Evolutionary conservation across 2,329 filamentous ascomycete genomes (phyloP).

Genomic region (Hirsutella rhossiliensis): DNA sequence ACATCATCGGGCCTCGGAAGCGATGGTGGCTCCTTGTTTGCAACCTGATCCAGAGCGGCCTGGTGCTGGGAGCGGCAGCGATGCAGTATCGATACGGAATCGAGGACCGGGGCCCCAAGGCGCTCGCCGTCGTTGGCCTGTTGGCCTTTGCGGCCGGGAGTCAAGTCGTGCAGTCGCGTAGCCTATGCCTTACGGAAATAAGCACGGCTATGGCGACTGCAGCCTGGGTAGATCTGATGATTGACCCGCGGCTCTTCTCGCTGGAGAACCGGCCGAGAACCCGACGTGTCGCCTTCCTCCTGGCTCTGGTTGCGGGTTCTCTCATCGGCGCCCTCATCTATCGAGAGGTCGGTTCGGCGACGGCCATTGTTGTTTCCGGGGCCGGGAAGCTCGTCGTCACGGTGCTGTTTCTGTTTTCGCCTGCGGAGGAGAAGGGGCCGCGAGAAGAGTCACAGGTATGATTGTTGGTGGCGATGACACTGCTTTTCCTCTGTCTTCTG

Average conservation of each 20-base stretch:
- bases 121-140: conserved; percentile 33
- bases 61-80: conserved; percentile 40
- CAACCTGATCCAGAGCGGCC: conserved; percentile 39
- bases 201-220: conserved; percentile 54
- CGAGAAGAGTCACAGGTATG: conserved; percentile 1
- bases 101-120: conserved; percentile 19
- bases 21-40: conserved; percentile 41
- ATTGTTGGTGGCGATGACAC: not conserved
- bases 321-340: conserved; percentile 39
- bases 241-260: conserved; percentile 38
- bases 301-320: conserved; percentile 32
- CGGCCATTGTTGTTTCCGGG: conserved; percentile 12
- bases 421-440: conserved; percentile 6
- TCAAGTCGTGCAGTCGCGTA: conserved; percentile 45
- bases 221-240: conserved; percentile 47
- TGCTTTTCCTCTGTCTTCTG: too few species aligned
- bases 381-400: conserved; percentile 13
- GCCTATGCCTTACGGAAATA: conserved; percentile 46
- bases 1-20: conserved; percentile 35
- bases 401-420: conserved; percentile 9
- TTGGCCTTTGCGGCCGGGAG: conserved; percentile 44
- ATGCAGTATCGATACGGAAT: conserved; percentile 32
- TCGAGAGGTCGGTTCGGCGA: conserved; percentile 9
- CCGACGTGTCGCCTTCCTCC: conserved; percentile 36
- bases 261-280: conserved; percentile 35